A percentile compares a stretch with the other conserved stretches of the same genome.
These are phyloP conservation scores for Beauveria rudraprayagi DNA, from an alignment of 2,329 filamentous ascomycete species.

Conservation along the genomic window DNA sequence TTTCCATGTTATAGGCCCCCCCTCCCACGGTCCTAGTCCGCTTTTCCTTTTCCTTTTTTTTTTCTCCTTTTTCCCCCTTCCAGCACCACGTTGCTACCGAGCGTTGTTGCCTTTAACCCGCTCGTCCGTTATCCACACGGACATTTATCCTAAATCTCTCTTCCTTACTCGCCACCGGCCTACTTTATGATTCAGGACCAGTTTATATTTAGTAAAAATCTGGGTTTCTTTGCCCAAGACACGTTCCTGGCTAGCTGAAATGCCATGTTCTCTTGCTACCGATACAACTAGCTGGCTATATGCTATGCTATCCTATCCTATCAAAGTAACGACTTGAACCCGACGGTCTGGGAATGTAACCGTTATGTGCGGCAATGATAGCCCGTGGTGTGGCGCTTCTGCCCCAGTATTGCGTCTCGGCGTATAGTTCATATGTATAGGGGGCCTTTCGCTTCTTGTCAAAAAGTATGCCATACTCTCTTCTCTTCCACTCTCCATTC, in stretches of 20 bases:
- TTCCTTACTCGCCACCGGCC: neutral
- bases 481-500: neutral
- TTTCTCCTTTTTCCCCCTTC: neutral
- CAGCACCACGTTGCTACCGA: slow-evolving; percentile 8
- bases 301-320: neutral
- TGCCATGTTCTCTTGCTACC: neutral
- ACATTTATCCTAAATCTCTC: neutral
- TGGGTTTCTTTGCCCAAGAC: neutral
- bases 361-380: slow-evolving; percentile 2
- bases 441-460: neutral
- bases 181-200: neutral
- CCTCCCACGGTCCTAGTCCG: neutral
- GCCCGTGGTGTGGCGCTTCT: slow-evolving; percentile 7
- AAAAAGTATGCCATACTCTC: neutral
- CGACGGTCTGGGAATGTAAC: slow-evolving; percentile 2
- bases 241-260: neutral
- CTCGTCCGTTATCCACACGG: neutral
- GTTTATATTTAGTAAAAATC: neutral
- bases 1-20: neutral
- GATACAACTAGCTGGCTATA: neutral
- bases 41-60: neutral
- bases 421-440: slow-evolving; percentile 10
- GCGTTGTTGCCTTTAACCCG: neutral
- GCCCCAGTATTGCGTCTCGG: slow-evolving; percentile 10
- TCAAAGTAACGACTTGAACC: neutral